Conservation (phyloP, 805 yeast genomes). For the Jamesozyma hellenica region DNA sequence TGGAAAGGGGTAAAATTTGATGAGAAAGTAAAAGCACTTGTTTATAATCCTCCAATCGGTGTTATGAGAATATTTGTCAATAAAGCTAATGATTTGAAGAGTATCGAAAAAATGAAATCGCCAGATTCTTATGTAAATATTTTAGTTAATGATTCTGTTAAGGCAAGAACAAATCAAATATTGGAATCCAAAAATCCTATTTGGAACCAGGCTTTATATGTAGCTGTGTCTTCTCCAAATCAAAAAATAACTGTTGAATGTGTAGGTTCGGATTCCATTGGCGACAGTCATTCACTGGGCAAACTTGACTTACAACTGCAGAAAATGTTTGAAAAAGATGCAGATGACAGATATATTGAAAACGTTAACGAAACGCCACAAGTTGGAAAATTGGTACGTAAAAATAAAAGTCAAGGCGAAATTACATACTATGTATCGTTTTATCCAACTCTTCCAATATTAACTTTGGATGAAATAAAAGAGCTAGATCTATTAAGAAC, state of each 20-base stretch:
- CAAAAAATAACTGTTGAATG: conserved; percentile 74
- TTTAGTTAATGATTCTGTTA: conserved; percentile 58
- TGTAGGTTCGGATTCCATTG: conserved; percentile 68
- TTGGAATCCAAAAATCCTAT: conserved; percentile 63
- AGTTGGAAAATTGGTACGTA: conserved; percentile 51
- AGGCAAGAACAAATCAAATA: conserved; percentile 59
- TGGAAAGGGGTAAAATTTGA: conserved; percentile 76
- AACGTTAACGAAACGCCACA: conserved; percentile 45
- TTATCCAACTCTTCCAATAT: conserved; percentile 67
- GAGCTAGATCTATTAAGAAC: conserved; percentile 39
- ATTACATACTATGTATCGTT: conserved; percentile 63
- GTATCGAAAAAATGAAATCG: conserved; percentile 52
- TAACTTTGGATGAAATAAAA: conserved; percentile 55
- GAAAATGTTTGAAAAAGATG: conserved; percentile 50
- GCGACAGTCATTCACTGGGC: conserved; percentile 75
- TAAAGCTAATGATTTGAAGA: conserved; percentile 60
- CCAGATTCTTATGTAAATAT: conserved; percentile 67
- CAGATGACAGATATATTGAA: conserved; percentile 50
- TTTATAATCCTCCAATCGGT: conserved; percentile 84
- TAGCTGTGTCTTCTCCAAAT: conserved; percentile 65
- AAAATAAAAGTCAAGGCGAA: conserved; percentile 68
- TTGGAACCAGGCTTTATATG: conserved; percentile 71
- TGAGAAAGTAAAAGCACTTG: conserved; percentile 54
- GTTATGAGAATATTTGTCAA: conserved; percentile 62
- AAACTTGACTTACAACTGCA: conserved; percentile 55